Base-by-base conservation (phyloP, 805 yeast species). In the Teunomyces pallodes region DNA sequence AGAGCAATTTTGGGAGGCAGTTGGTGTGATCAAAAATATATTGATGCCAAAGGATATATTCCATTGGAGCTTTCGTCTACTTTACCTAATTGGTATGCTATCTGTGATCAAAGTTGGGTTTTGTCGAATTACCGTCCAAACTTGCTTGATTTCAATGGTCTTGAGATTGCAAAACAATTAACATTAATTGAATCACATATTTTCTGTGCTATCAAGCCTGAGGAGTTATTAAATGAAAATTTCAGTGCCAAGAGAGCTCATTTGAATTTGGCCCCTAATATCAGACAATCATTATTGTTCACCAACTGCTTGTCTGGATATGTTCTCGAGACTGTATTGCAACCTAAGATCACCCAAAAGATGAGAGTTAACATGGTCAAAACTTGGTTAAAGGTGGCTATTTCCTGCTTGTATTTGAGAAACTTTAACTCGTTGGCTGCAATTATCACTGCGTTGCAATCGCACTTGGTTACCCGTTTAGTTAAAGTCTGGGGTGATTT, bases 401-500 rank as follows among this genome's bases (percentile, higher is more conserved):
- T 85, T 46, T 84, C 90, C 1, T 83, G 90, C 54, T 72, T 84
- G 36, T 85, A 86, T 57, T 73, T 87, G 62, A 72, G 90, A 50
- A 87, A 87, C 61, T 87, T 83, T 69, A 87, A 87, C 60, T 83
- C 94, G 0, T 69, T 87, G 52, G 91, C 92, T 1, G 85, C 92
- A 1, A 84, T 87, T 41, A 81, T 87, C 70, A 86, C 90, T 0
- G 77, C 90, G 1, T 69, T 87, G 52, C 95, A 87, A 61, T 83
- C 86, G 45, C 87, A 84, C 60, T 74, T 84, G 36, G 69, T 87
- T 36, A 82, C 89, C 0, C 74, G 94, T 61, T 64, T 87, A 45
- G 63, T 72, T n/a, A 70, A 65, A 38, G 60, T 87, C 8, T 86
- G 91, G 91, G 68, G 63, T 2, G 76, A 70, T 0, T 61, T 87